Evolutionary conservation across 352 stramenopile species (phyloP).

Genomic region (Phytopythium litorale): DNA sequence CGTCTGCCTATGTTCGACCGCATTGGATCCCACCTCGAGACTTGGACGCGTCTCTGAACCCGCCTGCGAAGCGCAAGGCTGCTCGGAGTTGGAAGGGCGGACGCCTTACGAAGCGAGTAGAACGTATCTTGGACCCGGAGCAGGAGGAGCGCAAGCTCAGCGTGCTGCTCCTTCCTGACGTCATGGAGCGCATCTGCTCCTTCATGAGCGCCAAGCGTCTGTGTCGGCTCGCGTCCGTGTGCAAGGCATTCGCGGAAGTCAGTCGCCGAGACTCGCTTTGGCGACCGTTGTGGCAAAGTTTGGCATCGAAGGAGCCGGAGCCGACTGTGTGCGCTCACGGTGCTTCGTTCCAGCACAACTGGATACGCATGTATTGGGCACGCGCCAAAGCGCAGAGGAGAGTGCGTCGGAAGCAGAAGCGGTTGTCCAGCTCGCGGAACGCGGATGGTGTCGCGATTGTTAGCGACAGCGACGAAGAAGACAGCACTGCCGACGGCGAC

Average conservation of each 20-base stretch:
- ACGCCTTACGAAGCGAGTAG: conserved; percentile 2
- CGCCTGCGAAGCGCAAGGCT: neutral
- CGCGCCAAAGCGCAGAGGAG: conserved; percentile 17
- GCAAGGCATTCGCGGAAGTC: conserved; percentile 34
- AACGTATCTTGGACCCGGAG: conserved; percentile 16
- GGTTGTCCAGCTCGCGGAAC: neutral
- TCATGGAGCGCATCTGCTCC: conserved; percentile 66
- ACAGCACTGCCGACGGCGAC: neutral
- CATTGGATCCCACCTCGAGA: neutral
- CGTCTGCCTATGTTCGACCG: neutral
- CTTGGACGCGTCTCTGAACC: neutral
- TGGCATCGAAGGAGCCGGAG: conserved; percentile 12
- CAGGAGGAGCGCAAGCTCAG: conserved; percentile 42
- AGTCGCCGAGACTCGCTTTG: conserved; percentile 32
- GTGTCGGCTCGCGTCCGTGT: conserved; percentile 53
- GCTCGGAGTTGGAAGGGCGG: conserved; percentile 14
- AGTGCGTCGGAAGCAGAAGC: conserved; percentile 20
- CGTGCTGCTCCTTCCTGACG: conserved; percentile 49
- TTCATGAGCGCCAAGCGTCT: conserved; percentile 74
- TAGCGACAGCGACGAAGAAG: neutral
- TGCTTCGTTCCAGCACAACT: conserved; percentile 28
- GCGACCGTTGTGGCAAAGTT: conserved; percentile 29
- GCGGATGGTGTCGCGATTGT: neutral
- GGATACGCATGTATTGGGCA: conserved; percentile 26
- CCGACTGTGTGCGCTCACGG: conserved; percentile 24